Evolutionary conservation across 2,329 filamentous ascomycete species (phyloP), one percentile per base, ranked within the genome.

Genomic region (Septoria petroselini): DNA sequence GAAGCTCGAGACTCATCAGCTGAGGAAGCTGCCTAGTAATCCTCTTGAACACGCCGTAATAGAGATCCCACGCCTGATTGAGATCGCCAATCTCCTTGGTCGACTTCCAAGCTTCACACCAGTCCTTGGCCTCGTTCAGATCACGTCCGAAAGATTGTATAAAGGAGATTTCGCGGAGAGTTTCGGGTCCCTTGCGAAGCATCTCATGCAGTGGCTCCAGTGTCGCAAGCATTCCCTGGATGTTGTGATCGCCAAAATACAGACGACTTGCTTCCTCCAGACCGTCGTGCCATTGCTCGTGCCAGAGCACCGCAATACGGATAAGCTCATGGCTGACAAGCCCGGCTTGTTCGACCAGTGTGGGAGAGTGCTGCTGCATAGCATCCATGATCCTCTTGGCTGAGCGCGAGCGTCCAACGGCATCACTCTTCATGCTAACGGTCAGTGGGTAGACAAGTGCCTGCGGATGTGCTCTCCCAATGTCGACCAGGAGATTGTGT

Each of bases 221-320:
- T 0, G 88, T 91, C 8, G 83, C 80, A 68, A 98, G 93, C 93
- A 98, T 98, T 64, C 91, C 94, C 54, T 96, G 88, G 37, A 97
- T 93, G 68, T 98, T 95, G 64, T 94, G 86, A 63, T 97, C 91
- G 52, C 91, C 93, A 70, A 98, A 99, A 75, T 97, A 98, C 14
- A 98, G 76, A 45, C 93, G 82, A 25, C 90, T 96, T 1, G 93
- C 94, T 73, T 99, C 94, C 70, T 98, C 93, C 12, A 99, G 77
- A 21, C 88, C 94, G 70, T 99, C 94, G 60, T 98, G 93, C 93
- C 93, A 99, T 58, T 95, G 86, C 65, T 99, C 93, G 65, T 99
- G 93, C 94, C 94, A 98, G 18, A 98, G 71, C 1, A 98, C 91
- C 12, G 93, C 93, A 52, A 98, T 94, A 43, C 93, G 84, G 65